Percentiles rank a stretch among this genome's conserved stretches.
Conservation (phyloP, 2,329 filamentous ascomycete species). For the Venturia aucupariae region DNA sequence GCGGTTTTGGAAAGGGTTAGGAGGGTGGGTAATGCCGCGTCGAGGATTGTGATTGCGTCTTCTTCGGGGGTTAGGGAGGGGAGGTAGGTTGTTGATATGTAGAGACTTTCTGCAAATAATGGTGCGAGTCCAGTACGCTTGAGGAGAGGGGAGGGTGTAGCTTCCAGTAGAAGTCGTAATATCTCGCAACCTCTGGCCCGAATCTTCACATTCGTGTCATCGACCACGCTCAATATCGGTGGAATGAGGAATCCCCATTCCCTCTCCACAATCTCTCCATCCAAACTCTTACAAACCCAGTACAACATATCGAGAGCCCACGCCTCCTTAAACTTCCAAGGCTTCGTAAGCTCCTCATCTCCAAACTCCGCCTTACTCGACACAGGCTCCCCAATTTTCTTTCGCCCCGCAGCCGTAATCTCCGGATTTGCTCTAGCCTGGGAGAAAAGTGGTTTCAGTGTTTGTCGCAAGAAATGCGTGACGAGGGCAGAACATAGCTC, state of each 20-base stretch:
- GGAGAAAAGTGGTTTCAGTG: constrained; percentile 58
- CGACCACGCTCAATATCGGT: constrained; percentile 58
- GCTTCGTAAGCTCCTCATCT: constrained; percentile 35
- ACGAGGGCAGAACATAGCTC: constrained; percentile 41
- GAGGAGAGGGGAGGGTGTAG: constrained; percentile 46
- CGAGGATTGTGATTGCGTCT: constrained; percentile 58
- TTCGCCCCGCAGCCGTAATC: constrained; percentile 50
- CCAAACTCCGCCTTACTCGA: constrained; percentile 23
- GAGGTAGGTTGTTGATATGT: constrained; percentile 65
- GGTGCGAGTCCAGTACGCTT: constrained; percentile 53
- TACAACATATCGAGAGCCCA: constrained; percentile 47
- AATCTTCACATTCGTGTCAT: constrained; percentile 48
- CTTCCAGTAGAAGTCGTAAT: constrained; percentile 45
- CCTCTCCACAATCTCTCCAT: constrained; percentile 42
- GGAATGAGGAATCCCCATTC: constrained; percentile 64
- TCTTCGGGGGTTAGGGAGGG: constrained; percentile 66
- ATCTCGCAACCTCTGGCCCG: constrained; percentile 49
- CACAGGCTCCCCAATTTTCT: constrained; percentile 27
- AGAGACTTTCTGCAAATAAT: constrained; percentile 60
- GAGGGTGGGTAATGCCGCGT: constrained; percentile 57
- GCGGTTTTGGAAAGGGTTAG: constrained; percentile 44
- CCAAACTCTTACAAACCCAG: constrained; percentile 50
- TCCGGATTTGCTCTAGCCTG: constrained; percentile 22
- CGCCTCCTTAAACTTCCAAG: constrained; percentile 51
- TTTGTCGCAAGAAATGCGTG: constrained; percentile 49